Conservation (phyloP, 371 early-diverging fungal genomes). For the Mortierella sp. region DNA sequence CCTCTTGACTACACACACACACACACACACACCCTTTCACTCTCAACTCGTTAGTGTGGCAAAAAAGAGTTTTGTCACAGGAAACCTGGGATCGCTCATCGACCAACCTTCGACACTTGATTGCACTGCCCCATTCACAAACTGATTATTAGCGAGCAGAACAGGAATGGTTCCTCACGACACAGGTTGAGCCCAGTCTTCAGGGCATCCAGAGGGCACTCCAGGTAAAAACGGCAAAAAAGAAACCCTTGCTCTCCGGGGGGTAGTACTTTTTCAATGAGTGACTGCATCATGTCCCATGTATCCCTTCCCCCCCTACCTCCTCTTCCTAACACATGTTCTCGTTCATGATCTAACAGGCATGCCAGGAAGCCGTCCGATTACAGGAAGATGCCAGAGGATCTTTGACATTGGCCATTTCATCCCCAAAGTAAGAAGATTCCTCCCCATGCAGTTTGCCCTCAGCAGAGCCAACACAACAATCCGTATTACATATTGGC, state of each 20-base stretch:
- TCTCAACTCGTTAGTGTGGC: no score
- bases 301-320: no score
- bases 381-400: conserved; percentile 50
- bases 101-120: background rate
- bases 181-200: conserved; percentile 38
- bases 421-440: conserved; percentile 29
- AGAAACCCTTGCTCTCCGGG: no score
- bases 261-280: no score
- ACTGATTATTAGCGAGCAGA: conserved; percentile 31
- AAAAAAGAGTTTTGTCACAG: no score
- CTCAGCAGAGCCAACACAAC: background rate
- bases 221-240: conserved; percentile 15
- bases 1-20: no score
- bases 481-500: background rate
- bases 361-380: conserved; percentile 45
- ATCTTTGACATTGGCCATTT: conserved; percentile 43
- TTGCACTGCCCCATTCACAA: background rate
- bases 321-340: background rate
- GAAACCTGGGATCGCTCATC: background rate
- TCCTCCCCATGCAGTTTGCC: background rate
- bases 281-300: no score
- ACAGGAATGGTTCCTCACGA: conserved; percentile 50
- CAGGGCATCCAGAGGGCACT: conserved; percentile 37
- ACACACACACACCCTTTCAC: no score
- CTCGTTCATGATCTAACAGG: conserved; percentile 8